Evolutionary conservation across 345 rosid genomes (phyloP).

Genomic region (Aethionema arabicum): DNA sequence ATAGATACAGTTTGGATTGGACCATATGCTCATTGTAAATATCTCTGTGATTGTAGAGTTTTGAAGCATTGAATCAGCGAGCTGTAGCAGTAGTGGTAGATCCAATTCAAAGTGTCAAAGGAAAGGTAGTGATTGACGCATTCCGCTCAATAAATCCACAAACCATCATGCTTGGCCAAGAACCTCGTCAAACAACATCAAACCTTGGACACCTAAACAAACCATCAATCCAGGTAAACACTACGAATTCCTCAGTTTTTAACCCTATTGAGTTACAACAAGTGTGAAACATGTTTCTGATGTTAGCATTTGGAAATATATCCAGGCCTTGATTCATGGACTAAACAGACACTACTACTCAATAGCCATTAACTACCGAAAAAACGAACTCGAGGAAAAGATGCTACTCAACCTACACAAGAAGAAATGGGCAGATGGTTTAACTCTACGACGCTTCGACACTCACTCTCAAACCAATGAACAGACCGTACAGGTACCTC

Average conservation of each 20-base stretch:
- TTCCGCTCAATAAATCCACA: constrained; percentile 88
- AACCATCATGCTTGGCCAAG: constrained; percentile 97
- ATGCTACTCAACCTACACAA: constrained; percentile 87
- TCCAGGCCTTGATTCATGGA: constrained; percentile 87
- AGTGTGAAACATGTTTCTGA: background rate
- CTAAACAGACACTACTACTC: constrained; percentile 87
- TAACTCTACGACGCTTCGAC: constrained; percentile 71
- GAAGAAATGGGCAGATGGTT: constrained; percentile 92
- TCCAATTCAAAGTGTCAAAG: constrained; percentile 90
- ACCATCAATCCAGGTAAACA: constrained; percentile 74
- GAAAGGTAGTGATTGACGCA: constrained; percentile 90
- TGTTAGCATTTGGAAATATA: constrained; percentile 7
- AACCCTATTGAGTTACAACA: background rate
- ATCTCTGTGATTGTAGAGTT: constrained; percentile 50
- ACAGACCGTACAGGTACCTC: constrained; percentile 69
- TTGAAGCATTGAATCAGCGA: constrained; percentile 86
- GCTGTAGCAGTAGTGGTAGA: constrained; percentile 94
- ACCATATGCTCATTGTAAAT: background rate
- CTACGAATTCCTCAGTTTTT: background rate
- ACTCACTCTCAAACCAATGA: constrained; percentile 77
- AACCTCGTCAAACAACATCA: constrained; percentile 89
- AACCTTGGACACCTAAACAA: constrained; percentile 91
- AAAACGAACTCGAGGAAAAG: constrained; percentile 85
- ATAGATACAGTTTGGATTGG: background rate
- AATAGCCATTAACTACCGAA: constrained; percentile 85